Conservation (phyloP, 2,329 filamentous ascomycete species). For the Fusarium sp. region DNA sequence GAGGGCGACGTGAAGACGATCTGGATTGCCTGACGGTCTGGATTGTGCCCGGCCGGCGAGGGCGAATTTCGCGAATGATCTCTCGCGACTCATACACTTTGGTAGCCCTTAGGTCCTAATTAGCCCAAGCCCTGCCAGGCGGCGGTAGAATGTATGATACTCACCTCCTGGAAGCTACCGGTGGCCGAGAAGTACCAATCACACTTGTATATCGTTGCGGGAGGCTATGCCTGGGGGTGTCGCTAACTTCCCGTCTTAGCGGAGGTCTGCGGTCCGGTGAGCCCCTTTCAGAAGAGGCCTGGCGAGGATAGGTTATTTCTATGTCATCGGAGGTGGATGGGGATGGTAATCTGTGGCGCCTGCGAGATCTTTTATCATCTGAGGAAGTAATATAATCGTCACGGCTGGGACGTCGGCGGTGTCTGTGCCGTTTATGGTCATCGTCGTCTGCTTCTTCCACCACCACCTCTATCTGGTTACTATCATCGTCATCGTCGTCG, state of each 20-base stretch:
- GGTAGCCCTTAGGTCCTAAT: slow-evolving; percentile 31
- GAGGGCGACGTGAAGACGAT: slow-evolving; percentile 47
- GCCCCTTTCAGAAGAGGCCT: slow-evolving; percentile 48
- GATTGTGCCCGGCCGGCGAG: slow-evolving; percentile 35
- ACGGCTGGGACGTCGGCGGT: slow-evolving; percentile 41
- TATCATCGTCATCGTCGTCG: slow-evolving; percentile 33
- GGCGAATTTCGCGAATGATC: slow-evolving; percentile 42
- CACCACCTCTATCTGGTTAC: slow-evolving; percentile 44
- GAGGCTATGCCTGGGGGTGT: slow-evolving; percentile 49
- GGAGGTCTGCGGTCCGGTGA: slow-evolving; percentile 50
- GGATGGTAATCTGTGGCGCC: slow-evolving; percentile 42
- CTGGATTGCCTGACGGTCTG: slow-evolving; percentile 42
- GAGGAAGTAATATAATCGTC: slow-evolving; percentile 50
- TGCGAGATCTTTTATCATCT: slow-evolving; percentile 42
- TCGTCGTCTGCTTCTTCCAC: slow-evolving; percentile 51
- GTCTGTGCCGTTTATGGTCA: slow-evolving; percentile 30
- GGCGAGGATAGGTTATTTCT: slow-evolving; percentile 41
- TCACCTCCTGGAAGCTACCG: slow-evolving; percentile 53
- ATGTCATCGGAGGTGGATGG: slow-evolving; percentile 47
- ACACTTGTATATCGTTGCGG: slow-evolving; percentile 48
- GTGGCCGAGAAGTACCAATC: slow-evolving; percentile 55
- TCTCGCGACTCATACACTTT: slow-evolving; percentile 47
- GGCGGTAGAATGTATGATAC: slow-evolving; percentile 3
- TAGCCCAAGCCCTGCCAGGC: slow-evolving; percentile 7
- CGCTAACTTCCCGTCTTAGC: slow-evolving; percentile 50